A percentile compares a stretch with the other conserved stretches of the same genome.
Conservation (phyloP, 1,139 yeast species). For the Citeromyces hawaiiensis region DNA sequence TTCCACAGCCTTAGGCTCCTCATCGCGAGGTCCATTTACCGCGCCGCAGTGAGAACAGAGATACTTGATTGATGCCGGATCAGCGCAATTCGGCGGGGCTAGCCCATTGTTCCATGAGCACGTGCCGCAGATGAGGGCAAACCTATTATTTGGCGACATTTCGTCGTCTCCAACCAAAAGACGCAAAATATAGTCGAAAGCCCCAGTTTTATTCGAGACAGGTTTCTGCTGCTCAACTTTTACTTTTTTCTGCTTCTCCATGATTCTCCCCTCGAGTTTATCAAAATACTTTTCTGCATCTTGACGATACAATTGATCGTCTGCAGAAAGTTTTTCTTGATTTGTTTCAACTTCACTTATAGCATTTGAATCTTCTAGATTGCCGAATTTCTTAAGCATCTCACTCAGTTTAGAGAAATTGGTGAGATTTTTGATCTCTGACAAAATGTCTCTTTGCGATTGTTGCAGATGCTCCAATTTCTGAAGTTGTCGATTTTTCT, state of each 20-base stretch:
- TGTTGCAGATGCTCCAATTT: constrained; percentile 26
- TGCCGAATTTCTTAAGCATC: constrained; percentile 51
- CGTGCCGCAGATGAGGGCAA: constrained; percentile 57
- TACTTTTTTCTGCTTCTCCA: constrained; percentile 4
- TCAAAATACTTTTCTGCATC: constrained; percentile 15
- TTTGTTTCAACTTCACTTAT: constrained; percentile 15
- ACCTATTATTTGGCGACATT: constrained; percentile 45
- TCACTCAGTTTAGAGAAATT: constrained; percentile 70
- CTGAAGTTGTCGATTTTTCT: constrained; percentile 5
- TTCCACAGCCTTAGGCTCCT: no score
- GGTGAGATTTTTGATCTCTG: constrained; percentile 65
- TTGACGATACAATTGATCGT: background rate
- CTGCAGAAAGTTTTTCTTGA: constrained; percentile 6
- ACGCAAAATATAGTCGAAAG: constrained; percentile 32
- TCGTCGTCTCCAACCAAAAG: constrained; percentile 63
- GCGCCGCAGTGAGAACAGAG: constrained; percentile 65
- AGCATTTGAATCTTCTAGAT: constrained; percentile 20
- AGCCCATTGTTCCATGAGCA: constrained; percentile 70
- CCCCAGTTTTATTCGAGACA: background rate
- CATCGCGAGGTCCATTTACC: no score
- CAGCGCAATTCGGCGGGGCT: constrained; percentile 54
- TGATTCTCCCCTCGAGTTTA: constrained; percentile 13
- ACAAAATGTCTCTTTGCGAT: constrained; percentile 52
- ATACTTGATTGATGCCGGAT: constrained; percentile 43
- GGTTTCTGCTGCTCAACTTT: background rate